These are phyloP conservation scores for Amborella trichopoda DNA, from an alignment of 164 flowering plant species.

Conservation along the genomic window DNA sequence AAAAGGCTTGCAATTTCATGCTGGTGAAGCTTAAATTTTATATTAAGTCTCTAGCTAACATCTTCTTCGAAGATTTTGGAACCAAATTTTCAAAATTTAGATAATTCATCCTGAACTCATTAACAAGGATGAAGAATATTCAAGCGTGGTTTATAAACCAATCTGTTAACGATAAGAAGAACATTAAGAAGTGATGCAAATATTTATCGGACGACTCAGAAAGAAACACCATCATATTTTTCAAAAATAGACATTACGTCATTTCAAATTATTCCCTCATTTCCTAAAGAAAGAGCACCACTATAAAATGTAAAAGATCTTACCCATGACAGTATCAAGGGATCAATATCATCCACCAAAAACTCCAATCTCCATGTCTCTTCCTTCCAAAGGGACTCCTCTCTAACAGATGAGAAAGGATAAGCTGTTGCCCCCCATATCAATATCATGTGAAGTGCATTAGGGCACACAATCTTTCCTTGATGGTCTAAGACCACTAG, in stretches of 20 bases:
- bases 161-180: no score
- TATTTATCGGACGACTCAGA: neutral
- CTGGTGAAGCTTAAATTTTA: no score
- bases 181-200: no score
- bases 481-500: slow-evolving; percentile 25
- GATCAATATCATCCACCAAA: slow-evolving; percentile 22
- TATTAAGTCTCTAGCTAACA: no score
- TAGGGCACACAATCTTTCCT: slow-evolving; percentile 14
- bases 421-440: slow-evolving; percentile 27
- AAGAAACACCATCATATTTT: neutral
- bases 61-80: no score
- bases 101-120: no score
- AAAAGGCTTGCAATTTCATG: no score
- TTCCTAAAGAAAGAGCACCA: neutral
- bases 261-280: neutral
- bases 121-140: neutral
- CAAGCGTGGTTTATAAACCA: neutral
- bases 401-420: slow-evolving; percentile 24
- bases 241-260: neutral
- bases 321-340: slow-evolving; percentile 21
- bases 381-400: slow-evolving; percentile 20
- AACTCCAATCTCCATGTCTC: slow-evolving; percentile 26
- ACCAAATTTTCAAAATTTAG: no score
- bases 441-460: slow-evolving; percentile 29
- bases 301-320: neutral